phyloP scores from a whole-genome alignment of 2,329 filamentous ascomycete genomes.

The Bipolaris oryzae region DNA sequence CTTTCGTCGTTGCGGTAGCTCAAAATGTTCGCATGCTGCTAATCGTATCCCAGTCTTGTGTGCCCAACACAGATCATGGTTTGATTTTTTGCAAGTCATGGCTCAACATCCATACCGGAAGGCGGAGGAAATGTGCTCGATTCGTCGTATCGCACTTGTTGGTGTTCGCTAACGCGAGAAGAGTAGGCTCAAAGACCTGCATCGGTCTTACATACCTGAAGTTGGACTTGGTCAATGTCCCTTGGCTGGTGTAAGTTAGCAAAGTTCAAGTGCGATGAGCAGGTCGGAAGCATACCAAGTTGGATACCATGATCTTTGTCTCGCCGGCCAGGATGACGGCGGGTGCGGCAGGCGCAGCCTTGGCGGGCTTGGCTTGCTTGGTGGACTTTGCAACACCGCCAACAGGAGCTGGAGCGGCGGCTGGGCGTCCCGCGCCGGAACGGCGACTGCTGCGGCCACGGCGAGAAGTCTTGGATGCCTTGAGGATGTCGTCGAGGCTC shows the following conservation, averaged over 20 bases:
- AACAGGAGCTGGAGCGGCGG: conserved; percentile 70
- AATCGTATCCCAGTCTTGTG: conserved; percentile 38
- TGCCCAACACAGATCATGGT: conserved; percentile 39
- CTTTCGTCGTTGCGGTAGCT: conserved; percentile 36
- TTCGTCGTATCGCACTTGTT: conserved; percentile 44
- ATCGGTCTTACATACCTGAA: conserved; percentile 99
- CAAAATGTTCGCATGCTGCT: conserved; percentile 42
- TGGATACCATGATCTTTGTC: conserved; percentile 98
- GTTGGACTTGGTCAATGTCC: conserved; percentile 95
- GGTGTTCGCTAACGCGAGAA: conserved; percentile 40
- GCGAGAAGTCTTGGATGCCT: conserved; percentile 62
- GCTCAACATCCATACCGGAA: conserved; percentile 33
- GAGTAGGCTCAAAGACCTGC: conserved; percentile 51
- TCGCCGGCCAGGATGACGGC: conserved; percentile 67
- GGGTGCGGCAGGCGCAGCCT: conserved; percentile 69
- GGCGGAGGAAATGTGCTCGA: conserved; percentile 24
- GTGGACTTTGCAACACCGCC: conserved; percentile 85
- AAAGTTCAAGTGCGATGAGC: conserved; percentile 2
- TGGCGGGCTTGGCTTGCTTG: conserved; percentile 63
- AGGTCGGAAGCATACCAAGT: conserved; percentile 74
- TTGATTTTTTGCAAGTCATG: conserved; percentile 39
- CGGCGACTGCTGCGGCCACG: conserved; percentile 56
- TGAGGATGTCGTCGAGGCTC: conserved; percentile 96
- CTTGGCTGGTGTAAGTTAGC: conserved; percentile 73
- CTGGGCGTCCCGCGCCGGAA: conserved; percentile 55